Base-by-base conservation (phyloP, 495 filamentous ascomycete species). In the Tuber magnatum region DNA sequence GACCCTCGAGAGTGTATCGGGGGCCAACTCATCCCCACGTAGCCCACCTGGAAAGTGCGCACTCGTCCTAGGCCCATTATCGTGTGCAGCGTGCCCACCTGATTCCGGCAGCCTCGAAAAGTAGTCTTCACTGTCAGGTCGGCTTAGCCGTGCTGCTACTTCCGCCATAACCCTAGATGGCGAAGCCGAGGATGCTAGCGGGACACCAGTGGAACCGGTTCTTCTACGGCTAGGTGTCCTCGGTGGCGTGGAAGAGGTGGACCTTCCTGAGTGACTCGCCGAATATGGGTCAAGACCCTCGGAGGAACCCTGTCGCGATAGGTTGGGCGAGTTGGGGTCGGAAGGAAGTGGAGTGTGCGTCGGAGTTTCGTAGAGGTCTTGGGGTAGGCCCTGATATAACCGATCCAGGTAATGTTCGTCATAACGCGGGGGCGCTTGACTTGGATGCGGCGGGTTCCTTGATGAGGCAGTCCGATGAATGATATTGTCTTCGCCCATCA, bases 321-420 rank as follows among this genome's bases (percentile, higher is more conserved):
- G 90, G 75, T 89, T 90, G 74, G 95, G 95, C 2, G 93, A 97
- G 77, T 87, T 91, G 40, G 90, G 83, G 56, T 90, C 91, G 77
- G 92, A 95, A 44, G 85, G 85, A 71, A 86, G 82, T n/a, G 86
- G 84, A 2, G 94, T 97, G 80, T 92, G 56, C 18, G 85, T 88
- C 14, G 93, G 92, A 1, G 94, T 97, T 81, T 92, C 89, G 79
- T 93, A 91, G 43, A 91, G 92, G 51, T 84, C 89, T 24, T 88
- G 86, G 82, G 96, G 92, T 69, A 97, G 86, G 73, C 94, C 92
- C 76, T 92, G 91, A 83, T 95, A 99, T 6, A 97, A 84, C 80
- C 93, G 91, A 85, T 99, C 95, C 65, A 97, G 88, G 28, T 89
- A 86, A 84, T 97, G 94, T 77, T 93, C 88, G 69, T 92, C 92